Evolutionary conservation across 352 stramenopile genomes (phyloP), one percentile per base, ranked within the genome.

Genomic region (Pseudoperonospora humuli): DNA sequence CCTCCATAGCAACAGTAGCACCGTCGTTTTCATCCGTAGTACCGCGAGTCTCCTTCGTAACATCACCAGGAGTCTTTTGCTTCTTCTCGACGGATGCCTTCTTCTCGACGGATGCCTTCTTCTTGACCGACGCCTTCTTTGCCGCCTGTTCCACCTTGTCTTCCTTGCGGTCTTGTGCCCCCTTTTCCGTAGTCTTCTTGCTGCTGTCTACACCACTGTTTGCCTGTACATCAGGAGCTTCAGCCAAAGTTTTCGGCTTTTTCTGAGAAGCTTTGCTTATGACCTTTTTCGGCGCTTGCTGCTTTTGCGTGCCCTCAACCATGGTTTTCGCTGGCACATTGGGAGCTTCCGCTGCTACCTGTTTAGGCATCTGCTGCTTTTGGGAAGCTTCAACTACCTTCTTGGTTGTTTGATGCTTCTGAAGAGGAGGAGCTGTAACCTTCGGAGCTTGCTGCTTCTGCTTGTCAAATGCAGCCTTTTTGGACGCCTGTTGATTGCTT

Each of bases 91-190:
- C 39, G 17, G 11, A 31, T n/a, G 47, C 4, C 26, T 47, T 27
- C 14, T 57, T 62, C 21, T 54, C n/a, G 3, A 52, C 39, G 17
- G 11, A 31, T n/a, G 47, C 4, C 26, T 47, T 27, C 14, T 57
- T 62, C 21, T 54, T 20, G 7, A 18, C 23, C 33, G 33, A 15
- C 5, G 20, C 14, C 31, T 57, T 57, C 25, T 49, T 62, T 15
- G 38, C 8, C 10, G 8, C 23, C 11, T 56, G 27, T 21, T 28
- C 6, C 29, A 51, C 54, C 42, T 61, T 54, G 18, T 53, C 42
- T 5, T 44, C 48, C 31, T 51, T 50, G 28, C 24, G 45, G 6
- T 60, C 38, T 19, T 50, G 38, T 4, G 13, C 17, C 13, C 50
- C 28, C 24, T 65, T 69, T 5, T 31, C 18, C 13, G 20, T 26